Evolutionary conservation across 177 flowering plant genomes (phyloP), one percentile per base, ranked within the genome.

Genomic region (Vitis hybrid): DNA sequence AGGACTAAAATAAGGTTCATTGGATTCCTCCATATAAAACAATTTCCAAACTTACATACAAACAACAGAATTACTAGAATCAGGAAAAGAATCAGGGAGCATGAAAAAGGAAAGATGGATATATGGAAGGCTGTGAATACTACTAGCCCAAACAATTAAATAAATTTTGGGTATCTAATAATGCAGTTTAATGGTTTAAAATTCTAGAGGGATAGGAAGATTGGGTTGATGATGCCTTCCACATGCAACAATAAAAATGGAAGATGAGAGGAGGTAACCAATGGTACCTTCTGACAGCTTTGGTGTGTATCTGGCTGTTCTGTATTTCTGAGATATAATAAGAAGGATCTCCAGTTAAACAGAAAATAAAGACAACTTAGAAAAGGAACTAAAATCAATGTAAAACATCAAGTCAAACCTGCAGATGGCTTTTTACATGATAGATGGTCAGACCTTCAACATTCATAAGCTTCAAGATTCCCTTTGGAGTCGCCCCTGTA

Each of bases 391-490:
- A 11, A 13, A 4, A 17, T n/a, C 6, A 12, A 54, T 14, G 63
- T 66, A 48, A 61, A 70, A 17, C 12, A 41, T 14, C 9, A 15
- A 57, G 30, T 27, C 24, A 70, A 7, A 86, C 92, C 86, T 88
- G 92, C 68, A 88, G 75, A 74, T 88, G 92, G 75, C 92, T 88
- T 78, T 88, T 88, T 6, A 88, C 89, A 73, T 88, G 92, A 78
- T 88, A 88, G 58, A 88, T 88, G 17, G 90, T 88, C 69, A 88
- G 62, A 15, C 89, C 82, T 76, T 81, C 84, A 18, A 82, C 85
- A 48, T 88, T 88, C 90, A 88, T 88, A 58, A 81, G 85, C 79
- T 85, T 88, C 61, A 85, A 70, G 24, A 88, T 84, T 41, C 85
- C 90, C 70, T 87, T 88, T 3, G 92, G 92, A 46, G 92, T 88